These are phyloP conservation scores for Dioszegia aurantiaca DNA, from an alignment of 768 basidiomycete genomes.

Conservation along the genomic window DNA sequence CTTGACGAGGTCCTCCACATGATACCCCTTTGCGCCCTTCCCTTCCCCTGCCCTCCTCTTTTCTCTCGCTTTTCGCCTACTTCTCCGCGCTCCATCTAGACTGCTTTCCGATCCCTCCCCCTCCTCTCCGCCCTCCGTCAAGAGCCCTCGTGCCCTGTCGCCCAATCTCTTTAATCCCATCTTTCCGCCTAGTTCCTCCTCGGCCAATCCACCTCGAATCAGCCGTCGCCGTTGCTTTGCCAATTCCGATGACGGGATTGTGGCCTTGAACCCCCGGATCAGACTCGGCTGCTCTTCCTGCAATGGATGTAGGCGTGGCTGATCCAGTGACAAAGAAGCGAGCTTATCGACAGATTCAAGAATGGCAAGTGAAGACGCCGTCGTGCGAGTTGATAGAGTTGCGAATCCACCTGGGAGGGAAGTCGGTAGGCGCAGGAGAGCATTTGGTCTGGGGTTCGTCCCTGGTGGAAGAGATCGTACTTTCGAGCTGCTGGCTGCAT, in stretches of 20 bases:
- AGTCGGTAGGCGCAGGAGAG: slow-evolving; percentile 36
- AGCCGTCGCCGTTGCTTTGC: slow-evolving; percentile 72
- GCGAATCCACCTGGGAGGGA: slow-evolving; percentile 31
- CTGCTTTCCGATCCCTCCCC: slow-evolving; percentile 43
- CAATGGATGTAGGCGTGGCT: neutral
- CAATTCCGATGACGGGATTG: slow-evolving; percentile 82
- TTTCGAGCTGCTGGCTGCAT: slow-evolving; percentile 12
- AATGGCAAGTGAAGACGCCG: slow-evolving; percentile 50
- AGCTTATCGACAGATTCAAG: slow-evolving; percentile 48
- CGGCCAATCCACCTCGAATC: slow-evolving; percentile 58
- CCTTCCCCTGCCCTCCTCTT: slow-evolving; percentile 48
- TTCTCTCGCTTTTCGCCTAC: slow-evolving; percentile 54
- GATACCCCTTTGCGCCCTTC: slow-evolving; percentile 59
- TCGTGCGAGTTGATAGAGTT: slow-evolving; percentile 29
- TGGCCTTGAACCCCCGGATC: slow-evolving; percentile 87
- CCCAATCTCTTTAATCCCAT: slow-evolving; percentile 78
- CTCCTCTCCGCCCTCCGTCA: slow-evolving; percentile 57
- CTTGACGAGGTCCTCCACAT: slow-evolving; percentile 75
- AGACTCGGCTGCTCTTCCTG: slow-evolving; percentile 53
- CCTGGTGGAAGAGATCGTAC: slow-evolving; percentile 1
- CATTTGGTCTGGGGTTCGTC: slow-evolving; percentile 11
- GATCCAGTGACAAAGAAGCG: slow-evolving; percentile 30
- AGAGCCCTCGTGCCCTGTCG: slow-evolving; percentile 70
- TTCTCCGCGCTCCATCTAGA: slow-evolving; percentile 59
- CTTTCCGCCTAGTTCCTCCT: slow-evolving; percentile 59